A percentile compares a stretch with the other conserved stretches of the same genome.
Evolutionary conservation across 106 monocot genomes (phyloP).

Genomic region (Xerophyta viscosa): DNA sequence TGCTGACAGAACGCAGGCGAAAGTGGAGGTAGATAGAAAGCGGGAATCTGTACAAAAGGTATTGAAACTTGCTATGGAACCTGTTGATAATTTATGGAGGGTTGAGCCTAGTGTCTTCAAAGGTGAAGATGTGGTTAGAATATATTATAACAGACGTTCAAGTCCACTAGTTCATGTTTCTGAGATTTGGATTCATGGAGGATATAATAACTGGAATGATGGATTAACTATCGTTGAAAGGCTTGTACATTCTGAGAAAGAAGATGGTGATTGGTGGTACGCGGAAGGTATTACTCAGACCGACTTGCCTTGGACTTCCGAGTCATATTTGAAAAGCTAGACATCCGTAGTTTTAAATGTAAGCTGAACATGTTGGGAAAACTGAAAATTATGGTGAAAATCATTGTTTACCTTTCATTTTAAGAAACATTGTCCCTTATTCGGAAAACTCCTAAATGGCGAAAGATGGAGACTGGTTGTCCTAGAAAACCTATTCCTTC

Average conservation of each 20-base stretch:
- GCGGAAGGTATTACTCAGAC: slow-evolving; percentile 54
- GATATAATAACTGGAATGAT: slow-evolving; percentile 82
- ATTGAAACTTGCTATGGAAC: slow-evolving; percentile 21
- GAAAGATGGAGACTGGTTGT: too few relatives aligned
- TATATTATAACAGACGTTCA: slow-evolving; percentile 69
- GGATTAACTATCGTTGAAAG: slow-evolving; percentile 60
- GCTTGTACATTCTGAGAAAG: slow-evolving; percentile 33
- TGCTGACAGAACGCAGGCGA: slow-evolving; percentile 65
- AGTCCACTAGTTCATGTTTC: slow-evolving; percentile 57
- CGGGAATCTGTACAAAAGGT: slow-evolving; percentile 27
- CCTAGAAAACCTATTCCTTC: too few relatives aligned
- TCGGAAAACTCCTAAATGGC: too few relatives aligned
- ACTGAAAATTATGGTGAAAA: too few relatives aligned
- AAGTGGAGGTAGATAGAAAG: slow-evolving; percentile 55
- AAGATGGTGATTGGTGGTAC: slow-evolving; percentile 90
- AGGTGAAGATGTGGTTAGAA: slow-evolving; percentile 40
- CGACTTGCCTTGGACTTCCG: too few relatives aligned
- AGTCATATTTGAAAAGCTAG: too few relatives aligned
- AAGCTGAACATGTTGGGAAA: too few relatives aligned
- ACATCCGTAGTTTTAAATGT: too few relatives aligned
- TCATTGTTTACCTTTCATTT: too few relatives aligned
- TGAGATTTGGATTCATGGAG: slow-evolving; percentile 93
- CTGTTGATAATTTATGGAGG: slow-evolving; percentile 48
- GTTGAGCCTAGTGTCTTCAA: slow-evolving; percentile 50
- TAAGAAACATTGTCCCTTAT: too few relatives aligned